Evolutionary conservation across 805 yeast genomes (phyloP).

Genomic region (Torulaspora gathmanii): DNA sequence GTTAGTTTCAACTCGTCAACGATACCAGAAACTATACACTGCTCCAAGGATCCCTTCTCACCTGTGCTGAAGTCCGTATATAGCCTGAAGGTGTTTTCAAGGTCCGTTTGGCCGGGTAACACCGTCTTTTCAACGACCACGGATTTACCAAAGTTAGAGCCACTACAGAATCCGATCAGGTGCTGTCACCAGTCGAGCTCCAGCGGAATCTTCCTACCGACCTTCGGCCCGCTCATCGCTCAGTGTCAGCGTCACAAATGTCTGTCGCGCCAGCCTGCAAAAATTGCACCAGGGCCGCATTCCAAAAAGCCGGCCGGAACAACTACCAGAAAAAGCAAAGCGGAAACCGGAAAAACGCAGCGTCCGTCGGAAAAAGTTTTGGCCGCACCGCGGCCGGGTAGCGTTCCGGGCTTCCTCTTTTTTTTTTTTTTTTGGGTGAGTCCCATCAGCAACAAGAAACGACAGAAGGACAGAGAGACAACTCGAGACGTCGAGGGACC

Average conservation of each 20-base stretch:
- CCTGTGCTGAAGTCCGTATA: background rate
- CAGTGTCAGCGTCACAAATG: background rate
- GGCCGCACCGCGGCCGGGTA: background rate
- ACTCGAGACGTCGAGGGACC: background rate
- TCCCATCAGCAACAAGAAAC: background rate
- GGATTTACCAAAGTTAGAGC: background rate
- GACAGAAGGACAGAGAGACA: background rate
- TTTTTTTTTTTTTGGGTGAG: slow-evolving; percentile 1
- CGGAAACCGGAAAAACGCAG: background rate
- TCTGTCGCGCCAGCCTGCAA: background rate
- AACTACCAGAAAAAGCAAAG: background rate
- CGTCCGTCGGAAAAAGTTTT: background rate
- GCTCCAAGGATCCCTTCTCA: too few species aligned
- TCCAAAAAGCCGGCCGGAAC: background rate
- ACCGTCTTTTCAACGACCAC: background rate
- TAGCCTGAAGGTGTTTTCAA: background rate
- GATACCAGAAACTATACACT: background rate
- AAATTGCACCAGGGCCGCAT: too few species aligned
- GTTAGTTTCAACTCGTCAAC: background rate
- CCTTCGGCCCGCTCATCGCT: too few species aligned
- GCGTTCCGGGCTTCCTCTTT: slow-evolving; percentile 3
- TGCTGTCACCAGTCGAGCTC: too few species aligned
- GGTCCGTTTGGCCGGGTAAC: background rate
- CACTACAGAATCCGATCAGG: background rate
- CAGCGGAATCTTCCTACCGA: too few species aligned